These are phyloP conservation scores for Naganishia friedmannii DNA, from an alignment of 768 basidiomycete species.

Conservation along the genomic window DNA sequence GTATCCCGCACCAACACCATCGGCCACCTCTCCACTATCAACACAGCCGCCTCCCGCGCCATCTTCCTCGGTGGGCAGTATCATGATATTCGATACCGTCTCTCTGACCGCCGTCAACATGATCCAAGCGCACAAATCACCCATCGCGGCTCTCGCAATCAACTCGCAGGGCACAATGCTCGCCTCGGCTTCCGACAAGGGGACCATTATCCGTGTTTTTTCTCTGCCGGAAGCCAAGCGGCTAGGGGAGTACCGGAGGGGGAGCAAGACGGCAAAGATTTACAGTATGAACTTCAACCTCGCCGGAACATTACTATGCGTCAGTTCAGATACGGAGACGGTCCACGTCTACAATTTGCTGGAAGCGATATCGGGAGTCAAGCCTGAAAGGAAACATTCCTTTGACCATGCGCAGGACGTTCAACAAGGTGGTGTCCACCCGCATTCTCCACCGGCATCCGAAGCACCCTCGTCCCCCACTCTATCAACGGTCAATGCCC, in stretches of 20 bases:
- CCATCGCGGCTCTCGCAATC: conserved; percentile 80
- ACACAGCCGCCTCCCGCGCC: conserved; percentile 53
- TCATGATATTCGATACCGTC: conserved; percentile 90
- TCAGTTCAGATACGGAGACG: conserved; percentile 87
- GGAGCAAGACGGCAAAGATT: conserved; percentile 80
- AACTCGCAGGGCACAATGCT: conserved; percentile 83
- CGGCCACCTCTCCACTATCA: conserved; percentile 65
- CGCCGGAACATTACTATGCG: conserved; percentile 76
- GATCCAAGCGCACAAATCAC: conserved; percentile 93
- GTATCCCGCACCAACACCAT: conserved; percentile 90
- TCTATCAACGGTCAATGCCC: conserved; percentile 27
- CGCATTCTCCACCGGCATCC: conserved; percentile 36
- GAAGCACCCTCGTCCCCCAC: conserved; percentile 44
- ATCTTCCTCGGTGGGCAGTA: conserved; percentile 60
- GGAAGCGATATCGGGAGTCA: conserved; percentile 47
- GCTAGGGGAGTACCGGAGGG: conserved; percentile 89
- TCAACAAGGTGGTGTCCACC: conserved; percentile 23
- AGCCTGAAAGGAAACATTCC: conserved; percentile 40
- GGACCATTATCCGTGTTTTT: conserved; percentile 96
- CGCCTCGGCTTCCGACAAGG: conserved; percentile 89
- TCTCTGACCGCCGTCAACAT: conserved; percentile 89
- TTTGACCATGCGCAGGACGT: conserved; percentile 10
- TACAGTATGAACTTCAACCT: conserved; percentile 82
- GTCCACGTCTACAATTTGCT: conserved; percentile 89
- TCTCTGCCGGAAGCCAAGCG: conserved; percentile 85